Evolutionary conservation across 2,329 filamentous ascomycete genomes (phyloP), one percentile per base, ranked within the genome.

Genomic region (Cladosporium velox): DNA sequence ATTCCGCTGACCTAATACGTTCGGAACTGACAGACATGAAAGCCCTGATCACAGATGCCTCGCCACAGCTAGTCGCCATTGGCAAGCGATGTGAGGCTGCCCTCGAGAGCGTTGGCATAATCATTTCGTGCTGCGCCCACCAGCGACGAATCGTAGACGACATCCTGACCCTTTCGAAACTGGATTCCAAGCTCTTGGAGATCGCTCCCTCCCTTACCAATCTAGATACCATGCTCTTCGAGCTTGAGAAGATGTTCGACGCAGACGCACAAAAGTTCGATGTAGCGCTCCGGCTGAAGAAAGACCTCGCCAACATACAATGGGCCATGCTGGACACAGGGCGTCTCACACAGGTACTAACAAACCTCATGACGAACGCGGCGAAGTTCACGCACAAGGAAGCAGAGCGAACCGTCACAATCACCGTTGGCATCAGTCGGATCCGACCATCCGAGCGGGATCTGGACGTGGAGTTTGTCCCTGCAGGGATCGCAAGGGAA

Each of bases 1-100:
- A 82, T 69, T 75, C 79, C 38, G 77, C 79, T 1, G 80, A 82
- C 67, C 79, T 82, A 64, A 79, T 82, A 10, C 77, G 76, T 38
- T 72, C 74, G 18, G 71, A 72, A 7, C 18, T 54, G 51, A 12
- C 1, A 67, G 67, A 71, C 26, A 63, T 73, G 18, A 65, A 70
- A 35, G 61, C 67, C 18, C 30, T 41, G 24, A 49, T 61, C 38
- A 24, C 38, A 6, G 26, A 14, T 26, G 11, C 26, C 73, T 76
- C 47, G 64, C 64, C 2, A 72, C 75, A 57, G 70, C 74, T 2
- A 68, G 18, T 21, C 30, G 52, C 52, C 24, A 2, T 57, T 7
- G 18, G 28, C 4, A 12, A 34, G 18, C 52, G 52, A 12, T 57
- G 52, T 18, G 30, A 57, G 26, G 18, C 52, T 4, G 52, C 28